These are phyloP conservation scores for Zoysia pacifica DNA, from an alignment of 176 grass and related monocot species.

Conservation along the genomic window DNA sequence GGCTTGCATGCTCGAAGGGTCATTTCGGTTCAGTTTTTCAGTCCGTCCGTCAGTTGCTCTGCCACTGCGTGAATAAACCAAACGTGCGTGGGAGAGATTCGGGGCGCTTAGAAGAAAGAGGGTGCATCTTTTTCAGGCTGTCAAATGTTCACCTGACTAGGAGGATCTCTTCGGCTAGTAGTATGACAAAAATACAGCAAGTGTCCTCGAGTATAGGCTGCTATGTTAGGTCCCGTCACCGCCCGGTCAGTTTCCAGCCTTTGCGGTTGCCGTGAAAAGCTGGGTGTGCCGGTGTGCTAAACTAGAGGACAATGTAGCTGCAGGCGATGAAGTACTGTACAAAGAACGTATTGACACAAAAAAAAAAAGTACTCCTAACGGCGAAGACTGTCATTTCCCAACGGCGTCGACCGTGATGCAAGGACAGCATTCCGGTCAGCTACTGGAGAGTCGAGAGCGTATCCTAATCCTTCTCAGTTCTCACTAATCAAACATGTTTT, in stretches of 20 bases:
- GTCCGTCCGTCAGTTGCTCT: neutral
- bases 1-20: neutral
- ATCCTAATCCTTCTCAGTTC: no score
- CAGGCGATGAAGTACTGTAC: neutral
- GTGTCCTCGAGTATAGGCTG: neutral
- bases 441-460: no score
- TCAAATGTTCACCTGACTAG: constrained; percentile 4
- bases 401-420: neutral
- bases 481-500: no score
- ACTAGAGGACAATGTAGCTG: neutral
- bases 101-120: neutral
- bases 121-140: constrained; percentile 16
- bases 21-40: neutral
- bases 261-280: constrained; percentile 25
- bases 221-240: constrained; percentile 34
- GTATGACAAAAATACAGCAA: neutral
- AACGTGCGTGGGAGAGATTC: constrained; percentile 14
- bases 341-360: no score
- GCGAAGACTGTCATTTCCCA: no score
- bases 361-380: no score
- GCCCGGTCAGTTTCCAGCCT: neutral
- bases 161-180: neutral
- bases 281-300: constrained; percentile 13
- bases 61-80: neutral
- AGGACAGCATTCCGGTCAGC: no score